Conservation (phyloP, 2,329 filamentous ascomycete genomes). For the Cladosporium austrohemisphaericum region DNA sequence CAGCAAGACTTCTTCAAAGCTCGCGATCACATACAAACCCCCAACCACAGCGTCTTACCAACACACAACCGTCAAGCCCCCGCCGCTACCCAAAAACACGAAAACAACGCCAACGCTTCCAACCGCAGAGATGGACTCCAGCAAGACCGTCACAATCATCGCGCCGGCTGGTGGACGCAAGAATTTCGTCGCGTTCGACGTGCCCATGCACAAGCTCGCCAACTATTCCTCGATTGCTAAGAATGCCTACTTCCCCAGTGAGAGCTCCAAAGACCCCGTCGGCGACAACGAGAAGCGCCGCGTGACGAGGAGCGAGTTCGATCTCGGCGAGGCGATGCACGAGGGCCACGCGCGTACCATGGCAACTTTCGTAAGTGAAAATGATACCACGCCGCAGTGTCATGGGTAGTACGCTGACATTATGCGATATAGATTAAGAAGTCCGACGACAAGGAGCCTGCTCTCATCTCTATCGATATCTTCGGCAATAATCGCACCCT, state of each 20-base stretch:
- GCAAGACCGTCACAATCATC: background rate
- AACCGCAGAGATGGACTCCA: background rate
- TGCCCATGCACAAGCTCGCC: constrained; percentile 8
- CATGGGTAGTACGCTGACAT: no score
- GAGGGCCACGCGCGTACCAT: background rate
- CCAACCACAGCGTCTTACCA: background rate
- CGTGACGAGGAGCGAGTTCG: background rate
- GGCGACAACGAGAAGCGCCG: background rate
- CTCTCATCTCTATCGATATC: background rate
- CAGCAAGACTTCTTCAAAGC: no score
- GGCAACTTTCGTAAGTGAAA: no score
- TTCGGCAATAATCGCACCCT: background rate
- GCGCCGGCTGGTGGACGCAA: background rate
- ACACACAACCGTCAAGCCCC: background rate
- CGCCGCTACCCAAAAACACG: no score
- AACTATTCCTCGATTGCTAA: constrained; percentile 15
- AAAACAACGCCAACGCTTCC: background rate
- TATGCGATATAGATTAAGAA: no score
- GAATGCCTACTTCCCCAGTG: background rate
- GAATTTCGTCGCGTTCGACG: constrained; percentile 1
- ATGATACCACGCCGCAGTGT: no score
- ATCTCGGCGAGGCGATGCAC: background rate
- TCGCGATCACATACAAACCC: background rate
- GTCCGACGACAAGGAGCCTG: background rate
- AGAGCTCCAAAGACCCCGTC: background rate